A percentile compares a stretch with the other conserved stretches of the same genome.
phyloP scores from a whole-genome alignment of 352 stramenopile genomes.

The Globisporangium paroecandrum region DNA sequence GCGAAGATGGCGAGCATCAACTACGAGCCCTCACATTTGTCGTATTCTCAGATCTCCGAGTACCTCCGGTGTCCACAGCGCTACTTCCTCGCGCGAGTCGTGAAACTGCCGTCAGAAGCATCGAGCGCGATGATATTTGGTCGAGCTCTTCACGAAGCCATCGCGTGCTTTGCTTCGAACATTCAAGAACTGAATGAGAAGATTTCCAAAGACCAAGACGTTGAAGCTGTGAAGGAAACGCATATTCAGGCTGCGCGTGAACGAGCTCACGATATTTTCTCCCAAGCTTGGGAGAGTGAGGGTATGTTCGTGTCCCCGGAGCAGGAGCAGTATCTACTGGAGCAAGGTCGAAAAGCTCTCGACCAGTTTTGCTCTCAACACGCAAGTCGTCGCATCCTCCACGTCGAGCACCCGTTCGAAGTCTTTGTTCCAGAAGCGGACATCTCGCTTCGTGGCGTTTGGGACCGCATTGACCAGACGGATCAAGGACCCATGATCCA shows the following conservation, averaged over 20 bases:
- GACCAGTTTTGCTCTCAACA: slow-evolving; percentile 43
- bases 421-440: slow-evolving; percentile 42
- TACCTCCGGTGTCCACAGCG: slow-evolving; percentile 76
- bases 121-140: slow-evolving; percentile 75
- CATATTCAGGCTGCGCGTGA: slow-evolving; percentile 5
- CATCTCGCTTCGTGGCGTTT: slow-evolving; percentile 62
- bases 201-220: slow-evolving; percentile 17
- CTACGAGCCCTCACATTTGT: slow-evolving; percentile 64
- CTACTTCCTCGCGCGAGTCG: slow-evolving; percentile 71
- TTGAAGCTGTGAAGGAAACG: neutral
- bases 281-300: slow-evolving; percentile 20
- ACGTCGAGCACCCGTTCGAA: slow-evolving; percentile 67
- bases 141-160: slow-evolving; percentile 60
- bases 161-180: slow-evolving; percentile 47
- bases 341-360: slow-evolving; percentile 37
- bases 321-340: slow-evolving; percentile 34
- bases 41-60: slow-evolving; percentile 79
- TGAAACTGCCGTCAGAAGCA: slow-evolving; percentile 46
- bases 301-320: slow-evolving; percentile 36
- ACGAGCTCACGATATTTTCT: slow-evolving; percentile 7
- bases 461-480: slow-evolving; percentile 67
- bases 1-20: slow-evolving; percentile 1
- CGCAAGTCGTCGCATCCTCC: slow-evolving; percentile 30
- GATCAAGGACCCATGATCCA: slow-evolving; percentile 45
- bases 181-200: slow-evolving; percentile 22